Evolutionary conservation across 208 protist species (phyloP).

Genomic region (Crithidia brevicula): DNA sequence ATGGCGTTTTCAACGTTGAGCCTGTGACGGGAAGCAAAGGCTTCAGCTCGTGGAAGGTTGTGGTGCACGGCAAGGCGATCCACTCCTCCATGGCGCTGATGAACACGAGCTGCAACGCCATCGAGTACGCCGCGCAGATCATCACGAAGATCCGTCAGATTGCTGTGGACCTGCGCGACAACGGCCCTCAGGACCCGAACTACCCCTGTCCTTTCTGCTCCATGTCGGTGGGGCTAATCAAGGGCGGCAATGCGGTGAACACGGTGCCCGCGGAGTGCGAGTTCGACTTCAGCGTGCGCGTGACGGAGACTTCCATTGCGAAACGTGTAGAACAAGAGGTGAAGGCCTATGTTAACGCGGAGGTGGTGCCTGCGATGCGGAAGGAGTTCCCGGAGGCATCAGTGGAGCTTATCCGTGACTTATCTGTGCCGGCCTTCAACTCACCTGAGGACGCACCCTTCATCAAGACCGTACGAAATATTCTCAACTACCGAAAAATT

Average conservation of each 20-base stretch:
- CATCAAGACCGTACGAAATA: slow-evolving; percentile 27
- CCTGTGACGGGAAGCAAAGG: slow-evolving; percentile 49
- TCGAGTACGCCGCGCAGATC: slow-evolving; percentile 45
- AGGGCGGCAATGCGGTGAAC: slow-evolving; percentile 47
- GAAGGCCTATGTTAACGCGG: slow-evolving; percentile 32
- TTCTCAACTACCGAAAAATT: slow-evolving; percentile 16
- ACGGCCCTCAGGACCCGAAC: slow-evolving; percentile 19
- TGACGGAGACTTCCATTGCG: slow-evolving; percentile 23
- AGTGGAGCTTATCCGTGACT: slow-evolving; percentile 10
- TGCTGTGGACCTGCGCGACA: slow-evolving; percentile 32
- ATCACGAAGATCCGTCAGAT: slow-evolving; percentile 39
- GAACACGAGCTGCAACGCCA: slow-evolving; percentile 47
- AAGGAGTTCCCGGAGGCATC: slow-evolving; percentile 36
- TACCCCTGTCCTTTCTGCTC: slow-evolving; percentile 34
- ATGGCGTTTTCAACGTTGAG: slow-evolving; percentile 17
- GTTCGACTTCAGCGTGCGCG: slow-evolving; percentile 43
- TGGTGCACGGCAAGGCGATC: slow-evolving; percentile 51
- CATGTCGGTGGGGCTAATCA: slow-evolving; percentile 39
- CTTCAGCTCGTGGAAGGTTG: slow-evolving; percentile 29
- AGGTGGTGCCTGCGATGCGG: slow-evolving; percentile 30
- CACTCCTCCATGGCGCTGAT: slow-evolving; percentile 53
- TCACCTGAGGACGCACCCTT: slow-evolving; percentile 34
- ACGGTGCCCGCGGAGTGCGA: slow-evolving; percentile 48
- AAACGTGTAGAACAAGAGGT: slow-evolving; percentile 29
- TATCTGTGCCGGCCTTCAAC: slow-evolving; percentile 21